Base-by-base conservation (phyloP, 2,329 filamentous ascomycete species). In the Rutstroemia sp. region DNA sequence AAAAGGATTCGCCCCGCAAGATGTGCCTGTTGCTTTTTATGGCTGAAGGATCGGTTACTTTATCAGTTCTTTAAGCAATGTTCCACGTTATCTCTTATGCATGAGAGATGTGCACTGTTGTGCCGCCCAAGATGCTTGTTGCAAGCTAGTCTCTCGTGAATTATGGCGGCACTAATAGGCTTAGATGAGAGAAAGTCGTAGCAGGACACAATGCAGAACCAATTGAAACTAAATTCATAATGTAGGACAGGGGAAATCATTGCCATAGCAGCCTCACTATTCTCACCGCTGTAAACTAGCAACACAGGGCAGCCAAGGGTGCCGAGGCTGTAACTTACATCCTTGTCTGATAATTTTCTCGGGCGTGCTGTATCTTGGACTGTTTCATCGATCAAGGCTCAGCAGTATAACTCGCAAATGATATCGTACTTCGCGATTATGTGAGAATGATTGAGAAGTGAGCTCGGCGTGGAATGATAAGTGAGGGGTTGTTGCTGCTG, bases 201-300 rank as follows among this genome's bases (percentile, higher is more conserved):
- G 25, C 23, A 30, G 46, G 25, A 55, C 39, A 25, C 5, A 42
- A 27, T 10, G 3, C 23, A 14, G 19, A 16, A 37, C 47, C 53
- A 50, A 55, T 55, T 23, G 38, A 44, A 34, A 50, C 18, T 12
- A 34, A 25, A 51, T 25, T 7, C 12, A 21, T 19, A 56, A 39
- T 10, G 14, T 18, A 41, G 21, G 39, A 34, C 34, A 34, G 16
- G 34, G 49, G 42, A 56, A 25, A 18, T 45, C 18, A 27, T 52
- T 18, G 46, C 27, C 48, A 56, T 19, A 4, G 23, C 49, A 56
- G 54, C 54, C 54, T 56, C 49, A 56, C 49, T 52, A 12, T 41
- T 37, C 46, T 44, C 48, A 52, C 54, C 54, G 54, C 54, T 52
- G 52, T 52, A 52, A 16, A 14, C 30, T 30, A 52, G 30, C 21